Evolutionary conservation across 805 yeast species (phyloP).

Genomic region (Lachancea sp.): DNA sequence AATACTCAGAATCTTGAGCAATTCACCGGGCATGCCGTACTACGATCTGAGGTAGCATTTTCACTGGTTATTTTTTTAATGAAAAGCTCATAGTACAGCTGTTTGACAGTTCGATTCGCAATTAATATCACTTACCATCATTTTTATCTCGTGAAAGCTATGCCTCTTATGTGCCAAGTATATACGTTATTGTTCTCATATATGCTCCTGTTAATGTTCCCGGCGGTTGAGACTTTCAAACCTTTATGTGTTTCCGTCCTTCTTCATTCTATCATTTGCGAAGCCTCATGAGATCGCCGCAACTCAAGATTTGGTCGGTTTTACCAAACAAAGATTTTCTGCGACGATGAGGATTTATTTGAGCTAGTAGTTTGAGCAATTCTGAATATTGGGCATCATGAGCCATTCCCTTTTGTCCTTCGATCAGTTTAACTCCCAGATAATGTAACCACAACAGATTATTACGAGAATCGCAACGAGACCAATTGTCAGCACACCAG

Average conservation of each 20-base stretch:
- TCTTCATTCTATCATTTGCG: background rate
- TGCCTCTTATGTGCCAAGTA: background rate
- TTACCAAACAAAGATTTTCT: slow-evolving; percentile 4
- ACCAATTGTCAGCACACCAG: slow-evolving; percentile 23
- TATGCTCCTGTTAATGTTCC: no score
- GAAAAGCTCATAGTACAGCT: no score
- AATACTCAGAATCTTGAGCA: no score
- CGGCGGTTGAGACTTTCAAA: no score
- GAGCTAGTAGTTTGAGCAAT: slow-evolving; percentile 1
- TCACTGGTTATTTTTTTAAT: no score
- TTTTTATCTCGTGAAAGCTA: no score
- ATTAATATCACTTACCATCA: no score
- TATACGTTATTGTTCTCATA: background rate
- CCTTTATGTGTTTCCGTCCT: no score
- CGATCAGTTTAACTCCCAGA: slow-evolving; percentile 38
- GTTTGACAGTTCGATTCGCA: no score
- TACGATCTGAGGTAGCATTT: no score
- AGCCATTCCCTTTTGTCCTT: slow-evolving; percentile 1
- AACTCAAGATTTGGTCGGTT: slow-evolving; percentile 5
- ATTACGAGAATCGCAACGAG: slow-evolving; percentile 35
- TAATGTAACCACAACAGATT: slow-evolving; percentile 63
- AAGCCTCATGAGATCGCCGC: slow-evolving; percentile 6
- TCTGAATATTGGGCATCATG: slow-evolving; percentile 5
- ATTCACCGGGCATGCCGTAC: no score
- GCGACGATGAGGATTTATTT: slow-evolving; percentile 7